Base-by-base conservation (phyloP, 352 stramenopile species). In the Phytophthora cactorum region DNA sequence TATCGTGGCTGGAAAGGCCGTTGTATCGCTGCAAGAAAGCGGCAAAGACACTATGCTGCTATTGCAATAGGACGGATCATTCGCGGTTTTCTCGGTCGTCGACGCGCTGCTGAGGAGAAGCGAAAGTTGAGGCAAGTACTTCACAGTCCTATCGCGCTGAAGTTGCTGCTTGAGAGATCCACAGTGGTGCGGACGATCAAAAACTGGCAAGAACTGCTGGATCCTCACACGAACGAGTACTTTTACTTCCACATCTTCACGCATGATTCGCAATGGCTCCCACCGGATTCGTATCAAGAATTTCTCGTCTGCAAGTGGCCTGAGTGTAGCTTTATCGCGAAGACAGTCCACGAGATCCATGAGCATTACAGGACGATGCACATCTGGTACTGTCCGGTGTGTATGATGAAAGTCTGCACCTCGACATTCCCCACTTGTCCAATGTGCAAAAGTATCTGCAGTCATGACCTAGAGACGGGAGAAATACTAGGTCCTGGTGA, bases 221-320 rank as follows among this genome's bases (percentile, higher is more conserved):
- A 95, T 62, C 72, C 84, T 31, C 86, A 92, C 64, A 95, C 87
- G 7, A 91, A 90, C 67, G 87, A 95, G 68, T 91, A 92, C 74
- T 95, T 89, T 59, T 95, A 93, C 76, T 91, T 93, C 34, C 83
- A 95, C 65, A 72, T 91, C 32, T 90, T 81, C 68, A 88, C 84
- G 25, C 80, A 90, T 45, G 87, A 95, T 61, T 92, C 85, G 49
- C 85, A 92, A 64, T 95, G 87, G 87, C 65, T 80, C 4, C 87
- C 87, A 36, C 87, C 87, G 0, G 71, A 89, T n/a, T 73, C 78
- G 4, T 93, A 80, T 51, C 59, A 70, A 4, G 79, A 84, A 39
- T 93, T 93, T 53, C 66, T 93, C 1, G 25, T 49, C 1, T 95
- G 87, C 56, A 77, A 79, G 25, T 95, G 87, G 85, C 75, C 81